A percentile compares a stretch with the other conserved stretches of the same genome.
These are phyloP conservation scores for Colletotrichum destructivum DNA, from an alignment of 2,329 filamentous ascomycete species.

Conservation along the genomic window DNA sequence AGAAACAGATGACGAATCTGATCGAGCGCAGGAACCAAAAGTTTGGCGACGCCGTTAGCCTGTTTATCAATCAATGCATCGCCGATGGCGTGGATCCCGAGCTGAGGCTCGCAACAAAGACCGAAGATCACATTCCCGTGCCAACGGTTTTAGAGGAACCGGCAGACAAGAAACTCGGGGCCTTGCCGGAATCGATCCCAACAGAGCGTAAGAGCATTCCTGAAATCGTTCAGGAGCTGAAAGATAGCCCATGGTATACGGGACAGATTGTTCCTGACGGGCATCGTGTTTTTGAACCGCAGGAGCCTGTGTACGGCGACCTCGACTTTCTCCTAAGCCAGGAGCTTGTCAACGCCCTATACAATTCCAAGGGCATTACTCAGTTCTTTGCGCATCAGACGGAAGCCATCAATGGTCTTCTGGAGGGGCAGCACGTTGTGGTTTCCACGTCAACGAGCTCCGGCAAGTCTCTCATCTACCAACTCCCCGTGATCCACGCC, in stretches of 20 bases:
- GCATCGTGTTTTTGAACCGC: constrained; percentile 90
- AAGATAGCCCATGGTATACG: constrained; percentile 87
- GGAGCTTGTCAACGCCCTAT: constrained; percentile 93
- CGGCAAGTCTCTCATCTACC: constrained; percentile 98
- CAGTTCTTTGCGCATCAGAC: constrained; percentile 93
- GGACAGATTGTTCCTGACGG: constrained; percentile 95
- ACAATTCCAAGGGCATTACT: constrained; percentile 90
- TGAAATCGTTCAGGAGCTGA: constrained; percentile 89
- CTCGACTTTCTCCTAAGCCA: constrained; percentile 91
- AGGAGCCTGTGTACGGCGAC: constrained; percentile 85
- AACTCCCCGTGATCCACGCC: constrained; percentile 90
- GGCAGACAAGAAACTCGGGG: constrained; percentile 54
- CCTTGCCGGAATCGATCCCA: constrained; percentile 81
- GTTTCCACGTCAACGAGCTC: constrained; percentile 96
- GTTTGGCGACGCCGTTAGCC: constrained; percentile 83
- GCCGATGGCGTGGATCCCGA: constrained; percentile 78
- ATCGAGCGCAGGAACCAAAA: constrained; percentile 93
- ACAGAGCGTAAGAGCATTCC: constrained; percentile 84
- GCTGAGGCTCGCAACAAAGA: constrained; percentile 71
- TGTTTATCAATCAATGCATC: constrained; percentile 82
- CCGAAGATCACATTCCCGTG: constrained; percentile 74
- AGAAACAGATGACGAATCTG: constrained; percentile 89
- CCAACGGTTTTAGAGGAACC: constrained; percentile 62
- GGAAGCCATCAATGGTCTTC: constrained; percentile 90
- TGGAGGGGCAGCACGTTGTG: constrained; percentile 88